A percentile compares a stretch with the other conserved stretches of the same genome.
Evolutionary conservation across 2,329 filamentous ascomycete genomes (phyloP).

Genomic region (Botrytis paeoniae): DNA sequence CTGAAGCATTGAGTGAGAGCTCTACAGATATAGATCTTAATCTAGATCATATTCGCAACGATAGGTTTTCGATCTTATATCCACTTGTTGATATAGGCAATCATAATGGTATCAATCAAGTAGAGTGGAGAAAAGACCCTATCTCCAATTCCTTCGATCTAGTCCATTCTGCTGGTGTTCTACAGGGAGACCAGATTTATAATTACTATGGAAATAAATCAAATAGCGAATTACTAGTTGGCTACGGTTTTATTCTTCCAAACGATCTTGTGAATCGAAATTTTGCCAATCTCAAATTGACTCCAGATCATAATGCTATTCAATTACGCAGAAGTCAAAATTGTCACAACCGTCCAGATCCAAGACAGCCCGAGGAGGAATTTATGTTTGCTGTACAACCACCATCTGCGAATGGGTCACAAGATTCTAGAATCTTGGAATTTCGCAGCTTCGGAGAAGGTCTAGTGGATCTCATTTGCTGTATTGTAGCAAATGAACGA

Average conservation of each 20-base stretch:
- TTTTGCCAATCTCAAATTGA: conserved; percentile 33
- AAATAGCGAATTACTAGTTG: conserved; percentile 66
- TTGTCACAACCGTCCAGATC: conserved; percentile 24
- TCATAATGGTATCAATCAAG: conserved; percentile 59
- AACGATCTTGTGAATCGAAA: conserved; percentile 40
- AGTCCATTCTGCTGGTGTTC: conserved; percentile 43
- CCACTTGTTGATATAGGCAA: conserved; percentile 72
- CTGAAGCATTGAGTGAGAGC: conserved; percentile 15
- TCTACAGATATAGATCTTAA: conserved; percentile 8
- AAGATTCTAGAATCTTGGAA: conserved; percentile 10
- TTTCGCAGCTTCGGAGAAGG: conserved; percentile 30
- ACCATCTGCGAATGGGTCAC: not conserved
- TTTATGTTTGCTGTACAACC: conserved; percentile 30
- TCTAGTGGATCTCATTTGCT: conserved; percentile 32
- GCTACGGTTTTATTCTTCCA: conserved; percentile 60
- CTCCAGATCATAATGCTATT: conserved; percentile 21
- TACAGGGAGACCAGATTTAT: conserved; percentile 52
- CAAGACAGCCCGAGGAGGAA: conserved; percentile 26
- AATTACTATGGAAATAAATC: conserved; percentile 77
- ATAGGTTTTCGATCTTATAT: conserved; percentile 56
- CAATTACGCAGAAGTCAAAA: conserved; percentile 28
- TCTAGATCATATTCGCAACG: conserved; percentile 27
- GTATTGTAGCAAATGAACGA: conserved; percentile 32
- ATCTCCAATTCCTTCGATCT: conserved; percentile 43
- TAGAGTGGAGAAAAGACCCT: conserved; percentile 56